Base-by-base conservation (phyloP, 192 early-diverging fungal genomes). In the Jimgerdemannia flammicorona region DNA sequence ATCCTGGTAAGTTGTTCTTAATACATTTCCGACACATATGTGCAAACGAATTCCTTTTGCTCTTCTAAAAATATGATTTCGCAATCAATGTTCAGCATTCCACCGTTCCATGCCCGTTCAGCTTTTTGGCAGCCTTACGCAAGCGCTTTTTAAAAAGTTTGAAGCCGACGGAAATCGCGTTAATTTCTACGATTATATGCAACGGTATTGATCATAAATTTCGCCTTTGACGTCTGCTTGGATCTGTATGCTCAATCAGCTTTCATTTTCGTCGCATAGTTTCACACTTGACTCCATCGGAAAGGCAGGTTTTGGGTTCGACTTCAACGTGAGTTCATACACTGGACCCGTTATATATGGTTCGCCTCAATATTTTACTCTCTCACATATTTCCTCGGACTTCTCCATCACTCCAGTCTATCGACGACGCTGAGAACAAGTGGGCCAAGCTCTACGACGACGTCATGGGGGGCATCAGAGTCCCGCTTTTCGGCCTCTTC, bases 231-330 rank as follows among this genome's bases (percentile, higher is more conserved):
- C 4, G 39, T 40, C 18, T 39, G 3, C 40, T 8, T 29, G 49
- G 18, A 63, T 3, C 3, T 19, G 18, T 49, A 0, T 3, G 2
- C 0, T 11, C 17, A 20, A 70, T 29, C 29, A 29, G 29, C 29
- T 29, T 29, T 29, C 49, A 59, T 14, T 6, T 59, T 59, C 6
- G 6, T 14, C 49, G 14, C 14, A 59, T 29, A 71, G 71, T 0
- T 77, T 77, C 41, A 29, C 80, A 3, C 71, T 81, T 64, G 80
- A 81, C 49, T 72, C 70, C 29, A 81, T 81, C 49, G 80, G 80
- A 43, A 49, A 29, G 42, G 71, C 76, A 67, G 80, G 80, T 4
- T 81, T 81, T 72, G 80, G 75, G 14, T 80, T 77, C 39, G 69
- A 80, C 11, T 80, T 80, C 19, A 20, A 68, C 1, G 80, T 71